Conservation (phyloP, 768 basidiomycete species). For the Boletus rex-veris region DNA sequence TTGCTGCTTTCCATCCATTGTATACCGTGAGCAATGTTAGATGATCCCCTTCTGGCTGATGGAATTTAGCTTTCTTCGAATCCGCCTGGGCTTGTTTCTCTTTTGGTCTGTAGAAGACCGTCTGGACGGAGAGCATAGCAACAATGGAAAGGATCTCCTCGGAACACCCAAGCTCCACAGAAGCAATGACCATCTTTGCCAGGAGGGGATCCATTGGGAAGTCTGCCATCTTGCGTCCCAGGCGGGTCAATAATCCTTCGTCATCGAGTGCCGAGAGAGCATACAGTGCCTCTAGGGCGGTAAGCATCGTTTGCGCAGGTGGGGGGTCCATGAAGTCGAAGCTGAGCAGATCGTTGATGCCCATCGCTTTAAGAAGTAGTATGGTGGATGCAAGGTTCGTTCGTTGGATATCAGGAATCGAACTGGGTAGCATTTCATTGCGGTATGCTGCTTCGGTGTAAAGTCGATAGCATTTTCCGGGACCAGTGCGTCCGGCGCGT, state of each 20-base stretch:
- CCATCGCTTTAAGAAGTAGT: constrained; percentile 97
- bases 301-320: constrained; percentile 94
- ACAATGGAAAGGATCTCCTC: constrained; percentile 97
- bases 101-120: constrained; percentile 98
- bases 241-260: constrained; percentile 88
- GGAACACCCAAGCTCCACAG: constrained; percentile 95
- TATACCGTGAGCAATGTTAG: constrained; percentile 90
- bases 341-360: constrained; percentile 93
- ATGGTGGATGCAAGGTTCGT: constrained; percentile 92
- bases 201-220: constrained; percentile 97
- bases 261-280: constrained; percentile 95
- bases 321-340: constrained; percentile 99
- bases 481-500: constrained; percentile 96
- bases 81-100: constrained; percentile 99
- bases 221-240: constrained; percentile 99
- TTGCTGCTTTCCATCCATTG: constrained; percentile 96
- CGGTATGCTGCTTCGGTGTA: constrained; percentile 98
- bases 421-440: constrained; percentile 97
- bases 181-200: constrained; percentile 98
- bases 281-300: constrained; percentile 91
- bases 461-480: constrained; percentile 96
- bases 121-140: constrained; percentile 95
- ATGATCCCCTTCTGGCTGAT: constrained; percentile 98
- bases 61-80: constrained; percentile 99
- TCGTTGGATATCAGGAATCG: constrained; percentile 96